Base-by-base conservation (phyloP, 2,329 filamentous ascomycete species). In the Elsinoe perseae region DNA sequence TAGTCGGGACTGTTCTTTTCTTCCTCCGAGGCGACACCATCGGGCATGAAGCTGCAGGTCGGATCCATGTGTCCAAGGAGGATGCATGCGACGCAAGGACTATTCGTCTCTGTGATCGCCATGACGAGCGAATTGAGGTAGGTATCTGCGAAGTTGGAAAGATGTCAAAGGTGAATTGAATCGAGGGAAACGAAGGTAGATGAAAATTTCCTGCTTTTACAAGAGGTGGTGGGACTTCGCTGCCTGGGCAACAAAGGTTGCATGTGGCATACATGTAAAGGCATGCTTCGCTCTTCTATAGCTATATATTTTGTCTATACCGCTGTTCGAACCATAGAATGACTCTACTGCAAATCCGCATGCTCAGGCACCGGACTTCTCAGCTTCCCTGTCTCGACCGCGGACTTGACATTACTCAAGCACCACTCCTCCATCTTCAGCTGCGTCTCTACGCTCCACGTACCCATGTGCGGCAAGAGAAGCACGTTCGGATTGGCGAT, bases 401-500 rank as follows among this genome's bases (percentile, higher is more conserved):
- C 87, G 61, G 75, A 71, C 20, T 77, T 75, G 28, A 90, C 78
- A 65, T 93, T 92, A 27, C 76, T 78, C 62, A 92, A 84, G 36
- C 81, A 79, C 83, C 84, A 89, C 65, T 83, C 78, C 71, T 92
- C 88, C 87, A 92, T 82, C 8, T 70, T 72, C 1, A 70, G 74
- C 66, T 79, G 72, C 1, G 79, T 81, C 76, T 86, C 88, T 25
- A 83, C 73, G 0, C 87, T 92, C 78, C 81, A 89, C 0, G 89
- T 95, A 0, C 89, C 89, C 86, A 95, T 87, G 69, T 95, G 89
- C 53, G 89, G 89, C 32, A 95, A 73, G 25, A 95, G 75, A 64
- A 92, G 75, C 20, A 88, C 87, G 62, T 82, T 80, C 1, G 81
- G 81, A 66, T 92, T 91, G 14, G 74, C 72, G 12, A 91, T 63